Evolutionary conservation across 2,329 filamentous ascomycete genomes (phyloP), one percentile per base, ranked within the genome.

Genomic region (Colletotrichum phormii): DNA sequence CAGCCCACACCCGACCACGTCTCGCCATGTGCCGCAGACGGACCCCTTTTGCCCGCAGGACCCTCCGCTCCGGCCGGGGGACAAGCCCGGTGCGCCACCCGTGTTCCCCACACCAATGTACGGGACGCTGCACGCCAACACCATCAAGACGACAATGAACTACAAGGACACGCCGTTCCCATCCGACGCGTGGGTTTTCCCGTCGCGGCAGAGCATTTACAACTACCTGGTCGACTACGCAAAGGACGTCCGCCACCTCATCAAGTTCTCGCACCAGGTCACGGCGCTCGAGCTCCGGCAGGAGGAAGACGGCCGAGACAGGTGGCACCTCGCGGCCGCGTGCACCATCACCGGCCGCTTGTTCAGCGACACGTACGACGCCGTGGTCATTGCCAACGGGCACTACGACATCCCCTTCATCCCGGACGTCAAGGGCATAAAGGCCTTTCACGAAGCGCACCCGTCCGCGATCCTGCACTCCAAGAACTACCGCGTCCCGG

Each of bases 51-150:
- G 87, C 57, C 87, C 89, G 29, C 86, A 89, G 0, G 93, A 95
- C 75, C 86, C 88, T 68, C 93, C 94, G 5, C 81, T 91, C 70
- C 89, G 86, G 84, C 79, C 81, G 37, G 5, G 35, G 37, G 5
- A 12, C 22, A 77, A 79, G 59, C 75, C 78, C 7, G 76, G 76
- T 49, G 61, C 74, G 9, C 79, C 88, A 1, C 89, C 92, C 6
- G 81, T 91, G 2, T 97, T 96, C 78, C 86, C 94, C n/a, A 94
- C 93, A 22, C 93, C 95, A 3, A 90, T 98, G 82, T 98, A 98
- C 81, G 90, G 95, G 60, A 84, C 88, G 29, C 85, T 98, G 18
- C 92, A 98, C 78, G 95, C 95, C 26, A 98, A 98, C 80, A 95
- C 98, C 60, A 94, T 95, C 0, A 90, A 93, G 72, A 86, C 87